Evolutionary conservation across 257 asterid genomes (phyloP).

Genomic region (Scutellaria baicalensis): DNA sequence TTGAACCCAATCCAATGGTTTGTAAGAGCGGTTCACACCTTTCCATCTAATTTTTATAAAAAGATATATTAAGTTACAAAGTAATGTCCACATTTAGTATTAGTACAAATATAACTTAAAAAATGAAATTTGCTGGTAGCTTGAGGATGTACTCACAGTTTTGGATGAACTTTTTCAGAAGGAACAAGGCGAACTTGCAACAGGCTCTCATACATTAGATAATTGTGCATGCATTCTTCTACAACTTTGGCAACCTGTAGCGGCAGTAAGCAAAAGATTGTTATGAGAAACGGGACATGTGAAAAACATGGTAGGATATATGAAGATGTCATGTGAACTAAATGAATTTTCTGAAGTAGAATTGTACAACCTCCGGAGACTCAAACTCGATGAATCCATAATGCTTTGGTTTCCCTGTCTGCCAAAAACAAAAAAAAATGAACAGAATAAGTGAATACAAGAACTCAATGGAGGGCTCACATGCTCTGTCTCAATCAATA

Average conservation of each 20-base stretch:
- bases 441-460: slow-evolving; percentile 2
- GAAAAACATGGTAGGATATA: background rate
- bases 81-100: background rate
- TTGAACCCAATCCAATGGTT: slow-evolving; percentile 64
- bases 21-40: slow-evolving; percentile 47
- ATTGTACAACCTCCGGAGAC: slow-evolving; percentile 70
- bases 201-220: slow-evolving; percentile 76
- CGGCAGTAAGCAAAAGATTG: background rate
- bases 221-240: slow-evolving; percentile 84
- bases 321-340: background rate
- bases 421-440: slow-evolving; percentile 18
- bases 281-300: background rate
- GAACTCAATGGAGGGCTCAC: background rate
- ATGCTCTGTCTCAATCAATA: background rate
- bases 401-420: slow-evolving; percentile 95
- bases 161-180: slow-evolving; percentile 69
- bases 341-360: background rate
- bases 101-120: background rate
- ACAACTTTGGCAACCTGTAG: slow-evolving; percentile 88
- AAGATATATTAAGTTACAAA: background rate
- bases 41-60: slow-evolving; percentile 55
- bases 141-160: slow-evolving; percentile 46
- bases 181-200: slow-evolving; percentile 76
- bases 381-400: slow-evolving; percentile 87
- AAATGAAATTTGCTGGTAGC: background rate